These are phyloP conservation scores for Kickxella alabastrina DNA, from an alignment of 192 early-diverging fungal genomes.

Conservation along the genomic window DNA sequence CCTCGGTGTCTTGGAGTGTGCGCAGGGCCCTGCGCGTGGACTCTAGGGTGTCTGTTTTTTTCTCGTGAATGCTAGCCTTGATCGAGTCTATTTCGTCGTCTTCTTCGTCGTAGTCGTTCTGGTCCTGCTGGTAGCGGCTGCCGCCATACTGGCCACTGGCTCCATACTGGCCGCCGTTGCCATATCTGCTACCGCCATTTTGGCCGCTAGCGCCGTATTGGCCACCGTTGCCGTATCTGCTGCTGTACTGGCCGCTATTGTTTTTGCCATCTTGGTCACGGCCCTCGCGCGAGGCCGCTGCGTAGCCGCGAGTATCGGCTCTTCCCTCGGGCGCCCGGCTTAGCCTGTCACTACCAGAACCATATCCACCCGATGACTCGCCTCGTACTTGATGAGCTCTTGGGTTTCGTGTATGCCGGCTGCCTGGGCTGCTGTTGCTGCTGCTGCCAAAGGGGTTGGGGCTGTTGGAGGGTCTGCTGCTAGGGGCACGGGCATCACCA, in stretches of 20 bases:
- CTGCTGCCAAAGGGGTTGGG: background rate
- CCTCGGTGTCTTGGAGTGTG: conserved; percentile 60
- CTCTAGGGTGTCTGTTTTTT: conserved; percentile 63
- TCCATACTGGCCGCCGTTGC: background rate
- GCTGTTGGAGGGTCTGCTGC: too few relatives aligned
- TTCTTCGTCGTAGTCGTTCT: conserved; percentile 41
- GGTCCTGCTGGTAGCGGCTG: conserved; percentile 5
- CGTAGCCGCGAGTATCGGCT: conserved; percentile 29
- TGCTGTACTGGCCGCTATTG: conserved; percentile 1
- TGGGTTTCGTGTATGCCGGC: too few relatives aligned
- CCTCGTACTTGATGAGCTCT: too few relatives aligned
- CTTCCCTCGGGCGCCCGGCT: too few relatives aligned
- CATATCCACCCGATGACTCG: too few relatives aligned
- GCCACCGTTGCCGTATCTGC: background rate
- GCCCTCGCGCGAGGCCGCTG: conserved; percentile 22
- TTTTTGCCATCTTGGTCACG: conserved; percentile 10
- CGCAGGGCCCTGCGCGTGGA: conserved; percentile 64
- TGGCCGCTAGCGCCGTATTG: background rate
- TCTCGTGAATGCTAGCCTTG: conserved; percentile 57
- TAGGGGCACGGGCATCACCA: too few relatives aligned
- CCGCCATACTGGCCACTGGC: conserved; percentile 3
- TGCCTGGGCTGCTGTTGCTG: too few relatives aligned
- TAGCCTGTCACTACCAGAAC: too few relatives aligned
- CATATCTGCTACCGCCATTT: background rate
- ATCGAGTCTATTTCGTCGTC: conserved; percentile 63